Percentiles rank a stretch among this genome's conserved stretches.
These are phyloP conservation scores for Akanthomyces uredinophilus DNA, from an alignment of 2,329 filamentous ascomycete species.

Conservation along the genomic window DNA sequence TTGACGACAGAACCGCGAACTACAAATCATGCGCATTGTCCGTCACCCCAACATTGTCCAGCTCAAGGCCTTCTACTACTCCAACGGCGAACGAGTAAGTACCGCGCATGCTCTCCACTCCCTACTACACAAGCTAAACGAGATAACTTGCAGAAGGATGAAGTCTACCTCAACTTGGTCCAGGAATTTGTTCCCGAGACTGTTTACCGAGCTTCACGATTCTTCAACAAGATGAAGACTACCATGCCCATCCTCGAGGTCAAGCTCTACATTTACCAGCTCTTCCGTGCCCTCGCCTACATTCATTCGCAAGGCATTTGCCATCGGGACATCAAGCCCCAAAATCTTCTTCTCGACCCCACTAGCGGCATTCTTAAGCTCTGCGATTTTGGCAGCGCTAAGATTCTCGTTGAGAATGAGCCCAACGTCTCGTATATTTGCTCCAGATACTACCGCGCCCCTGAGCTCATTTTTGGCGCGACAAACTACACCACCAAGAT, in stretches of 20 bases:
- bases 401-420: slow-evolving; percentile 97
- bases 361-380: slow-evolving; percentile 89
- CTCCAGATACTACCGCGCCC: slow-evolving; percentile 96
- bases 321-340: slow-evolving; percentile 97
- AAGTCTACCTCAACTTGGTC: slow-evolving; percentile 97
- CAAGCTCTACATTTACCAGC: slow-evolving; percentile 99
- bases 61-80: slow-evolving; percentile 99
- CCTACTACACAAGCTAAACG: background rate
- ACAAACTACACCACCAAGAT: slow-evolving; percentile 99
- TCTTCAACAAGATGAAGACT: slow-evolving; percentile 99
- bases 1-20: slow-evolving; percentile 79
- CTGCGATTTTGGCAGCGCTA: slow-evolving; percentile 97
- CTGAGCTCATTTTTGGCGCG: slow-evolving; percentile 95
- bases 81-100: slow-evolving; percentile 90
- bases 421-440: slow-evolving; percentile 99
- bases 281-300: slow-evolving; percentile 96
- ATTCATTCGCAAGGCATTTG: slow-evolving; percentile 99
- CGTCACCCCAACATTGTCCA: slow-evolving; percentile 98
- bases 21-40: slow-evolving; percentile 99
- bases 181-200: slow-evolving; percentile 98
- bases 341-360: slow-evolving; percentile 92
- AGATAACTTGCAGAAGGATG: slow-evolving; percentile 66
- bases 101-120: background rate
- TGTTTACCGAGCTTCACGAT: slow-evolving; percentile 93
- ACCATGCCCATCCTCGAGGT: slow-evolving; percentile 99